phyloP scores from a whole-genome alignment of 805 yeast genomes.

The Sugiyamaella boreocaroliniensis region DNA sequence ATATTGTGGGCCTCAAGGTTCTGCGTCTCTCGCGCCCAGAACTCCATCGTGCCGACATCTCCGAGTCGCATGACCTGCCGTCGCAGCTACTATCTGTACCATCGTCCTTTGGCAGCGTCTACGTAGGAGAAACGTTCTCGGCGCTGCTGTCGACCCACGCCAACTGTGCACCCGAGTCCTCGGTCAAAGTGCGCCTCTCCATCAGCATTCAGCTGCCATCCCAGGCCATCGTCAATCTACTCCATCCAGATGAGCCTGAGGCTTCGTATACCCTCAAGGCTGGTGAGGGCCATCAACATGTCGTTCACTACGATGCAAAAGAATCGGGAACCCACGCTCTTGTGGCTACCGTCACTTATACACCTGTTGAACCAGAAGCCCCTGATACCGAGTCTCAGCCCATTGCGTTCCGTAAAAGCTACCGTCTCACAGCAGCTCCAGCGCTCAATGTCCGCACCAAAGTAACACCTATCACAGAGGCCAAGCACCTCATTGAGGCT shows the following conservation, averaged over 20 bases:
- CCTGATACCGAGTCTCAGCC: conserved; percentile 2
- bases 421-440: conserved; percentile 27
- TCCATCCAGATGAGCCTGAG: conserved; percentile 10
- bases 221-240: conserved; percentile 4
- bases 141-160: conserved; percentile 20
- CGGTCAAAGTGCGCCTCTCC: conserved; percentile 11
- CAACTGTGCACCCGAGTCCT: background rate
- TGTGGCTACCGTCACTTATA: conserved; percentile 20
- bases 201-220: conserved; percentile 17
- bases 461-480: conserved; percentile 15
- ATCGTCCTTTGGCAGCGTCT: conserved; percentile 23
- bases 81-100: conserved; percentile 21
- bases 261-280: conserved; percentile 2
- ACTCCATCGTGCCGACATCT: conserved; percentile 12
- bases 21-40: conserved; percentile 28
- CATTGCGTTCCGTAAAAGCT: conserved; percentile 20
- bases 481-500: conserved; percentile 23
- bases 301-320: conserved; percentile 21
- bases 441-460: conserved; percentile 28
- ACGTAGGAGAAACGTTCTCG: conserved; percentile 29
- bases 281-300: conserved; percentile 8
- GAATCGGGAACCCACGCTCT: conserved; percentile 26
- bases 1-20: conserved; percentile 22
- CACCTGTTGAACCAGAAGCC: conserved; percentile 6
- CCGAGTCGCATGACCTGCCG: background rate